Conservation (phyloP, 805 yeast genomes). For the Blastobotrys attinorum region DNA sequence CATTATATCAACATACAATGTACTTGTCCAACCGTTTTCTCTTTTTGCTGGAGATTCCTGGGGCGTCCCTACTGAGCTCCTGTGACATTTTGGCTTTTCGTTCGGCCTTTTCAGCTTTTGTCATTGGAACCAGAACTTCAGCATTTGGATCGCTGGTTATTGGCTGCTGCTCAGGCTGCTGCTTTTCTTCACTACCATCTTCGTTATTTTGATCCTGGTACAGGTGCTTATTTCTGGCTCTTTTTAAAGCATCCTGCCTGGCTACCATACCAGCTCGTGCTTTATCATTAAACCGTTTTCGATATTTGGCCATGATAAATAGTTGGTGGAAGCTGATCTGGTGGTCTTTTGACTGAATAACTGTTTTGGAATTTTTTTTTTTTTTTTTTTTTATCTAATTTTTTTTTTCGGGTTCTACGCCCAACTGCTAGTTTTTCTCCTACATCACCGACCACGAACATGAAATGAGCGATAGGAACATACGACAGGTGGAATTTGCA, state of each 20-base stretch:
- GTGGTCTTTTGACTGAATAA: too few relatives aligned
- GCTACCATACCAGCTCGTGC: constrained; percentile 81
- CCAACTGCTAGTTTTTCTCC: too few relatives aligned
- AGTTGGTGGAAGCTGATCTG: too few relatives aligned
- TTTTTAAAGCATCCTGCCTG: constrained; percentile 61
- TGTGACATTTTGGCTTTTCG: constrained; percentile 60
- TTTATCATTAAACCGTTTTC: constrained; percentile 74
- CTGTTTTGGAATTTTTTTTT: background rate
- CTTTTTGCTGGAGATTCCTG: constrained; percentile 62
- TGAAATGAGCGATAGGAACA: constrained; percentile 47
- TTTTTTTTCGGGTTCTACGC: too few relatives aligned
- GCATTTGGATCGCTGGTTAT: constrained; percentile 45
- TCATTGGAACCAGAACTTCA: constrained; percentile 53
- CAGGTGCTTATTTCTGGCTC: constrained; percentile 64
- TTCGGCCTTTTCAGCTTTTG: constrained; percentile 52
- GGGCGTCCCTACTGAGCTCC: constrained; percentile 51
- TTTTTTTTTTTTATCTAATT: background rate
- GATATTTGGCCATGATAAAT: constrained; percentile 66
- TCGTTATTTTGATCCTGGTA: constrained; percentile 35
- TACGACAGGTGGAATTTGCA: constrained; percentile 60
- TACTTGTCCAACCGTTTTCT: constrained; percentile 80
- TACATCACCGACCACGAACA: too few relatives aligned
- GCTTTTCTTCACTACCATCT: constrained; percentile 20
- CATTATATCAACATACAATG: constrained; percentile 34
- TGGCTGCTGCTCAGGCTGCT: constrained; percentile 12